phyloP scores from a whole-genome alignment of 306 rosid species.

The Begonia masoniana region DNA sequence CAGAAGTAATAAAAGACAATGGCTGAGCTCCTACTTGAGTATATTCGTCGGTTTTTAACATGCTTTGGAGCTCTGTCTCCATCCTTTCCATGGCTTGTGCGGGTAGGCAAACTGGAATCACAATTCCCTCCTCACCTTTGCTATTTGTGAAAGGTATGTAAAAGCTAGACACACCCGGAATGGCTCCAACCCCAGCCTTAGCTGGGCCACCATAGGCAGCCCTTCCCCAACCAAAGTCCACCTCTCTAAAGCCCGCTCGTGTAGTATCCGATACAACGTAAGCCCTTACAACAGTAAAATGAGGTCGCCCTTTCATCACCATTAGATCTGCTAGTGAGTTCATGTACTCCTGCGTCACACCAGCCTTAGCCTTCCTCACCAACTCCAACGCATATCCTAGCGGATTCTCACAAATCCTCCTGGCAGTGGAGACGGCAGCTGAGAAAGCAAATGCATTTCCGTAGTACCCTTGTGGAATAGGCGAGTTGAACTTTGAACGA shows the following conservation, averaged over 20 bases:
- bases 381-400: slow-evolving; percentile 15
- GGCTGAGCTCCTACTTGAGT: neutral
- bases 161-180: slow-evolving; percentile 15
- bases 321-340: slow-evolving; percentile 26
- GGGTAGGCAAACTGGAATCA: slow-evolving; percentile 28
- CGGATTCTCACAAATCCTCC: neutral
- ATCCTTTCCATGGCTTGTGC: slow-evolving; percentile 25
- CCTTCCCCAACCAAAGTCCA: slow-evolving; percentile 46
- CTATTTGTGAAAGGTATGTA: neutral
- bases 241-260: neutral
- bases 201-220: slow-evolving; percentile 21
- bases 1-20: neutral
- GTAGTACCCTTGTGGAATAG: slow-evolving; percentile 17
- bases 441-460: slow-evolving; percentile 16
- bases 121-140: slow-evolving; percentile 24
- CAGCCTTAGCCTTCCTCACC: slow-evolving; percentile 15
- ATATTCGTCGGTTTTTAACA: neutral
- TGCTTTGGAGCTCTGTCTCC: slow-evolving; percentile 6
- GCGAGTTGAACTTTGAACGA: slow-evolving; percentile 15
- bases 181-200: slow-evolving; percentile 13
- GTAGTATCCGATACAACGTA: slow-evolving; percentile 16
- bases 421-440: neutral
- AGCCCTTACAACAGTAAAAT: neutral
- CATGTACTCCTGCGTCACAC: slow-evolving; percentile 22
- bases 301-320: slow-evolving; percentile 17